Conservation (phyloP, 352 stramenopile genomes). For the Phytopythium litorale region DNA sequence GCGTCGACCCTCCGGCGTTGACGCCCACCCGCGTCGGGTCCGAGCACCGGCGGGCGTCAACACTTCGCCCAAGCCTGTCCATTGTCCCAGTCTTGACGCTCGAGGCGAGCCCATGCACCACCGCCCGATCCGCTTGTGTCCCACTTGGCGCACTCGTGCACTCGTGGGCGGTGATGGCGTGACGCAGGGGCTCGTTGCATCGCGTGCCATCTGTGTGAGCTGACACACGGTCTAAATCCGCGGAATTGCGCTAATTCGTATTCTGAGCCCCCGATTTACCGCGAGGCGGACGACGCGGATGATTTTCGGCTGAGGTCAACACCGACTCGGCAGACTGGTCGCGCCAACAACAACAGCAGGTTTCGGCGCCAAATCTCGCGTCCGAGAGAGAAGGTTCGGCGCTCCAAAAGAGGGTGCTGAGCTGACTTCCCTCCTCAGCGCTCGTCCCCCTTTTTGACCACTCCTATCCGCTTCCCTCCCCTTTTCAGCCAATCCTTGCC, state of each 20-base stretch:
- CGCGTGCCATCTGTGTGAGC: not conserved
- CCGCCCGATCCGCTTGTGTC: too few species aligned
- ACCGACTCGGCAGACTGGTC: too few species aligned
- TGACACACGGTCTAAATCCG: not conserved
- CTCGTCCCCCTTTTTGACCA: not conserved
- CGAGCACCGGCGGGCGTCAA: too few species aligned
- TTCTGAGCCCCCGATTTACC: not conserved
- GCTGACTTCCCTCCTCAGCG: not conserved
- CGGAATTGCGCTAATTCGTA: not conserved
- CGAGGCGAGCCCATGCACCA: too few species aligned
- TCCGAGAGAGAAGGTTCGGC: not conserved
- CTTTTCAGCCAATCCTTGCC: not conserved
- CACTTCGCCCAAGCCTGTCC: too few species aligned
- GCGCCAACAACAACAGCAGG: too few species aligned
- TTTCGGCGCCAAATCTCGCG: too few species aligned
- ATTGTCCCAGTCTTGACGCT: too few species aligned
- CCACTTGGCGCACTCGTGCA: too few species aligned
- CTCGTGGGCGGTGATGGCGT: too few species aligned
- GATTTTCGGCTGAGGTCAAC: not conserved
- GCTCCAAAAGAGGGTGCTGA: conserved; percentile 2
- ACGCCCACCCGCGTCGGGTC: too few species aligned
- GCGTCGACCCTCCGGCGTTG: too few species aligned
- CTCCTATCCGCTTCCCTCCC: not conserved
- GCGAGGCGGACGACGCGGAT: not conserved
- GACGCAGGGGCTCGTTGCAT: not conserved